Percentiles rank a stretch among this genome's conserved stretches.
phyloP scores from a whole-genome alignment of 805 yeast genomes.

The Wickerhamomyces bisporus region DNA sequence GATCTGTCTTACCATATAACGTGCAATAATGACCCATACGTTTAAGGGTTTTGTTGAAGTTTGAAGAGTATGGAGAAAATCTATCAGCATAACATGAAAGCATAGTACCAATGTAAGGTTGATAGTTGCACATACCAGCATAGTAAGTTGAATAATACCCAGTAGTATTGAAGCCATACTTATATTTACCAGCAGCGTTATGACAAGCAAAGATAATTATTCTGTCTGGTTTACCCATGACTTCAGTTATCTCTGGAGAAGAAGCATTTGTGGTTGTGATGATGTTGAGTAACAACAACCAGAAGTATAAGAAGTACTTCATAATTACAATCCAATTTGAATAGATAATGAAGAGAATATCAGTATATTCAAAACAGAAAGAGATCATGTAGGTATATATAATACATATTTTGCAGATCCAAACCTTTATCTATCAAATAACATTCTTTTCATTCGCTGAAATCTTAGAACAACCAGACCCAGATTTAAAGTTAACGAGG shows the following conservation, averaged over 20 bases:
- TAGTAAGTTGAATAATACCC: background rate
- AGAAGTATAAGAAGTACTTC: too few relatives aligned
- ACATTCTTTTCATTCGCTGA: too few relatives aligned
- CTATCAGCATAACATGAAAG: constrained; percentile 6
- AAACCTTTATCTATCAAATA: too few relatives aligned
- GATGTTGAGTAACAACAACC: too few relatives aligned
- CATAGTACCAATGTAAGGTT: constrained; percentile 1
- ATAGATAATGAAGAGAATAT: too few relatives aligned
- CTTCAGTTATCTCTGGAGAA: constrained; percentile 1
- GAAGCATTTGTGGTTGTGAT: too few relatives aligned
- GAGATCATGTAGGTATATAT: too few relatives aligned
- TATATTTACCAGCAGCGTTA: background rate
- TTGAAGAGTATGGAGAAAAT: constrained; percentile 7
- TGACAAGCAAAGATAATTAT: background rate
- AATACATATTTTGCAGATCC: too few relatives aligned
- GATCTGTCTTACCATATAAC: constrained; percentile 1
- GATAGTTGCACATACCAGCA: background rate
- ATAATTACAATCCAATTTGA: too few relatives aligned
- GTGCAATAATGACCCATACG: background rate
- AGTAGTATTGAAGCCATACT: background rate
- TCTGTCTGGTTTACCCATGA: background rate
- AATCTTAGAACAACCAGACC: too few relatives aligned
- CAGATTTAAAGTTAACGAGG: too few relatives aligned
- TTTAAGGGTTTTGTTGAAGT: constrained; percentile 9
- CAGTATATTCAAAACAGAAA: too few relatives aligned